A percentile compares a stretch with the other conserved stretches of the same genome.
phyloP scores from a whole-genome alignment of 208 protist species.

The Acanthamoeba divionensis region DNA sequence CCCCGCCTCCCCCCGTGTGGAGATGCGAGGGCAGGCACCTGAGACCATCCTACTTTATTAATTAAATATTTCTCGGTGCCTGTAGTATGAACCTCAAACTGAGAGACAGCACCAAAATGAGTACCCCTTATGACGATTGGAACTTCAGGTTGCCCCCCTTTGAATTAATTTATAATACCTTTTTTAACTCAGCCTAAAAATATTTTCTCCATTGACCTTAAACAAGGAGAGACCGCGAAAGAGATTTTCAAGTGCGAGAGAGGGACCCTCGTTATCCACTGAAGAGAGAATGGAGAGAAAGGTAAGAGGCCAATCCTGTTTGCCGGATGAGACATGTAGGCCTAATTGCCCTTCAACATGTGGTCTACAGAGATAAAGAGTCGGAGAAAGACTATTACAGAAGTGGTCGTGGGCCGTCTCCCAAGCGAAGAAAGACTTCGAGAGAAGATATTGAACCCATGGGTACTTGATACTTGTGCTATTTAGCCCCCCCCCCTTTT shows the following conservation, averaged over 20 bases:
- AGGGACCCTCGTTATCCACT: background rate
- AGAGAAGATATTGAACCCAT: background rate
- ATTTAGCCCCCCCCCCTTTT: no score
- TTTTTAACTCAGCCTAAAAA: background rate
- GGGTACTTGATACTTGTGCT: background rate
- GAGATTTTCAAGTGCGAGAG: background rate
- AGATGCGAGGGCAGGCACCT: no score
- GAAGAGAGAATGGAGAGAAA: constrained; percentile 46
- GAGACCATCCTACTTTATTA: no score
- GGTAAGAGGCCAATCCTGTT: background rate
- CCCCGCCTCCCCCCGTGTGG: no score
- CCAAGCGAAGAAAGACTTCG: background rate
- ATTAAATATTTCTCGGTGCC: no score
- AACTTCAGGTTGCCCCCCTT: background rate
- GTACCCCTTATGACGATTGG: constrained; percentile 51
- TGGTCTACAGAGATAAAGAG: background rate
- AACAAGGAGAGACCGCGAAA: constrained; percentile 19
- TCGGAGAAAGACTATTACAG: background rate
- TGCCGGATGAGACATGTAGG: background rate
- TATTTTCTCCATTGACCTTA: background rate
- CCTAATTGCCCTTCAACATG: background rate
- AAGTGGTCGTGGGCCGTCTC: background rate
- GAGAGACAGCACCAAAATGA: constrained; percentile 33
- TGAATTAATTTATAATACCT: background rate
- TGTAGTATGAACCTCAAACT: no score